Conservation (phyloP, 2,329 filamentous ascomycete species). For the Ophiostoma fasciatum region DNA sequence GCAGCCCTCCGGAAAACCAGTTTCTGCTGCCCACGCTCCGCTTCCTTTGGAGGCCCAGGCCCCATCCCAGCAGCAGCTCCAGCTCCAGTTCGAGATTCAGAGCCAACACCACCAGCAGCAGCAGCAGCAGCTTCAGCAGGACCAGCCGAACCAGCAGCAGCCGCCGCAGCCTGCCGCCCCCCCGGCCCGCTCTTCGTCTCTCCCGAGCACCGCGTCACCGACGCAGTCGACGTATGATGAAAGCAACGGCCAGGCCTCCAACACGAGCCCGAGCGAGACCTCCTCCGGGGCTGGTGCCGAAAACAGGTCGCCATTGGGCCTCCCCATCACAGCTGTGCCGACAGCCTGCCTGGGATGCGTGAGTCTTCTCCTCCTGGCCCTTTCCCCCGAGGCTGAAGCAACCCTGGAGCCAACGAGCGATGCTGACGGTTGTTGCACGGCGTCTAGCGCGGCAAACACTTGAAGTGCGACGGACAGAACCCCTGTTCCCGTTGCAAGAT, state of each 20-base stretch:
- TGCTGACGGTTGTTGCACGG: not conserved
- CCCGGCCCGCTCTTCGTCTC: not conserved
- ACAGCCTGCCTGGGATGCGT: slow-evolving; percentile 43
- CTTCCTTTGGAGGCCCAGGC: too few relatives aligned
- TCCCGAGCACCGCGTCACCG: not conserved
- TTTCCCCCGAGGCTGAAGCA: not conserved
- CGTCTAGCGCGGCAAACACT: slow-evolving; percentile 45
- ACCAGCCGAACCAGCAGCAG: not conserved
- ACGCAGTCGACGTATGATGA: slow-evolving; percentile 1
- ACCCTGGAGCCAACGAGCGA: not conserved
- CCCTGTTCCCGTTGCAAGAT: slow-evolving; percentile 55
- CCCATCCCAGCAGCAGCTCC: not conserved
- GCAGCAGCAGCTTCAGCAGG: not conserved
- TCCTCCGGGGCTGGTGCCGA: not conserved
- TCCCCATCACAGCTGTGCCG: slow-evolving; percentile 15
- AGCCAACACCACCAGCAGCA: not conserved
- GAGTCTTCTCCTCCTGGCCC: slow-evolving; percentile 16
- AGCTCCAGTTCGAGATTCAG: too few relatives aligned
- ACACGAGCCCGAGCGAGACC: slow-evolving; percentile 3
- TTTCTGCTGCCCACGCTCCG: too few relatives aligned
- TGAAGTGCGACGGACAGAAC: slow-evolving; percentile 59
- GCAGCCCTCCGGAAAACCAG: too few relatives aligned
- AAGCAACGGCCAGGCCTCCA: not conserved
- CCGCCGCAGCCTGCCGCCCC: not conserved
- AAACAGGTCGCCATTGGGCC: not conserved